Percentiles rank a stretch among this genome's conserved stretches.
phyloP scores from a whole-genome alignment of 805 yeast species.

The Ogataea neopini region DNA sequence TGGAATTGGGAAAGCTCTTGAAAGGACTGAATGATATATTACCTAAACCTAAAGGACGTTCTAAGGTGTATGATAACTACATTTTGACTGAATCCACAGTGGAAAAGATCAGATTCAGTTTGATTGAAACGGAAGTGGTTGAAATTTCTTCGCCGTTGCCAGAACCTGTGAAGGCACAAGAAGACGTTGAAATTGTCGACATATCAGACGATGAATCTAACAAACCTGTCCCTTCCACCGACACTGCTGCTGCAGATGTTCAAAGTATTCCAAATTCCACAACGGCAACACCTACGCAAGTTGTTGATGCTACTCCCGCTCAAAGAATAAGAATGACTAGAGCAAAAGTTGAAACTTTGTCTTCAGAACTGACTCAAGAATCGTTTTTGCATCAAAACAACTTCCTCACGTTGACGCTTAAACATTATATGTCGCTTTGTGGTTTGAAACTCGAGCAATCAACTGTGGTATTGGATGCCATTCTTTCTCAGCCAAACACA shows the following conservation, averaged over 20 bases:
- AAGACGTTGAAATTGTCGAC: constrained; percentile 9
- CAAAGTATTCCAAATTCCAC: background rate
- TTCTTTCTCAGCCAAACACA: constrained; percentile 5
- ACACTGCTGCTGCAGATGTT: background rate
- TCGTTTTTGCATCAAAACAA: constrained; percentile 20
- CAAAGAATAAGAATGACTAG: constrained; percentile 23
- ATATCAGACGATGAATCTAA: constrained; percentile 11
- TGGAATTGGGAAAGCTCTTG: constrained; percentile 24
- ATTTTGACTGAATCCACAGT: constrained; percentile 48
- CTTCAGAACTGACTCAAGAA: constrained; percentile 15
- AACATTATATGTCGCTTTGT: constrained; percentile 20
- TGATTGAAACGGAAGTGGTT: constrained; percentile 16
- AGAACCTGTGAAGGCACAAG: constrained; percentile 1
- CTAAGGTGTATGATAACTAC: constrained; percentile 54
- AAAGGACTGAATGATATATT: constrained; percentile 27
- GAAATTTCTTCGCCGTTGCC: background rate
- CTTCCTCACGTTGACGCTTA: constrained; percentile 22
- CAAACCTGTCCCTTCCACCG: too few species aligned
- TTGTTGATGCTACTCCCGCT: constrained; percentile 14
- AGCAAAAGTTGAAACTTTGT: constrained; percentile 20
- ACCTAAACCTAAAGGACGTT: constrained; percentile 44
- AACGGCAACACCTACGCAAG: constrained; percentile 8
- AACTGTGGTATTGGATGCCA: constrained; percentile 6
- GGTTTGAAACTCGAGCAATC: constrained; percentile 39
- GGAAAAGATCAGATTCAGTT: constrained; percentile 42